Conservation (phyloP, 1,139 yeast species). For the Candida neerlandica region DNA sequence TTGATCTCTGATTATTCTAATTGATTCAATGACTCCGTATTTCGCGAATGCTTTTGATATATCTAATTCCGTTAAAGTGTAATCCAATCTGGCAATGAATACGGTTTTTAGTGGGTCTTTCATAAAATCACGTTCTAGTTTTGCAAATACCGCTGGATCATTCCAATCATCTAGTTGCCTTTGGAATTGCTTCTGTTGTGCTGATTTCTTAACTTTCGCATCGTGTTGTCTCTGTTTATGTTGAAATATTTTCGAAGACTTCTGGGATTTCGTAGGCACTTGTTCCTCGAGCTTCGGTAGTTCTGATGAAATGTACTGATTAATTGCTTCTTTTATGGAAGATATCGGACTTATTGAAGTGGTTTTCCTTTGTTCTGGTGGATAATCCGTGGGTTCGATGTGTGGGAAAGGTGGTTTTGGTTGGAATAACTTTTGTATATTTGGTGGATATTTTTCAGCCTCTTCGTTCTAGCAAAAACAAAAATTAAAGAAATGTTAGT, state of each 20-base stretch:
- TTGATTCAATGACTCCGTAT: constrained; percentile 71
- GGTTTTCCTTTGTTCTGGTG: constrained; percentile 54
- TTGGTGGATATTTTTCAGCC: constrained; percentile 59
- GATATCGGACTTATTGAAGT: constrained; percentile 55
- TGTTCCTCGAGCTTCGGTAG: constrained; percentile 15
- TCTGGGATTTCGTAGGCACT: constrained; percentile 10
- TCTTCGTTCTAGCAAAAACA: constrained; percentile 20
- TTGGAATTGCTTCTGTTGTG: constrained; percentile 31
- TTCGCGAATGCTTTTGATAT: constrained; percentile 61
- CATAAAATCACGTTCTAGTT: constrained; percentile 58
- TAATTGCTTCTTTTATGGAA: constrained; percentile 32
- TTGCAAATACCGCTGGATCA: constrained; percentile 52
- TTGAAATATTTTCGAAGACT: constrained; percentile 4
- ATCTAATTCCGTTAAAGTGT: constrained; percentile 67
- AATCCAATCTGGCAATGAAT: constrained; percentile 73
- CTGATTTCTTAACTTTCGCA: constrained; percentile 24
- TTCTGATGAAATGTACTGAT: constrained; percentile 30
- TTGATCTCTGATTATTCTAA: constrained; percentile 65
- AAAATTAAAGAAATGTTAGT: constrained; percentile 16
- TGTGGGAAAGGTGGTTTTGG: constrained; percentile 70
- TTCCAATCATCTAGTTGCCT: constrained; percentile 46
- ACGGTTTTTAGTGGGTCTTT: constrained; percentile 78
- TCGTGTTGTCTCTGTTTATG: constrained; percentile 17
- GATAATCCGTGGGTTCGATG: constrained; percentile 55
- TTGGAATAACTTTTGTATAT: constrained; percentile 64